Evolutionary conservation across 495 filamentous ascomycete genomes (phyloP).

Genomic region (Aspergillus olivimuriae): DNA sequence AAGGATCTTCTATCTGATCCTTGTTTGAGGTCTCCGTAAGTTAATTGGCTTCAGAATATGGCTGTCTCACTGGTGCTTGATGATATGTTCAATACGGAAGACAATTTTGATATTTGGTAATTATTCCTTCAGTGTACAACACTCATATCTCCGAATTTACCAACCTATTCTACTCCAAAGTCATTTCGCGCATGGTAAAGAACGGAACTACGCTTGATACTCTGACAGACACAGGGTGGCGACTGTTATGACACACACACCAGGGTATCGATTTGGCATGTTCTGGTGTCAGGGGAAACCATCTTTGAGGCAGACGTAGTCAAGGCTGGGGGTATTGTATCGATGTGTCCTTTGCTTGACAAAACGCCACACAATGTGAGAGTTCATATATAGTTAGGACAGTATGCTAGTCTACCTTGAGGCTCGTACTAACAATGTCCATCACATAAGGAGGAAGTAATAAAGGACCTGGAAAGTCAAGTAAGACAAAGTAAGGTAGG

Average conservation of each 20-base stretch:
- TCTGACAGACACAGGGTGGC: background rate
- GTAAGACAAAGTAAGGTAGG: background rate
- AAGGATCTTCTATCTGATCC: constrained; percentile 29
- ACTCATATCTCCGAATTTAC: background rate
- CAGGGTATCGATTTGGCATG: background rate
- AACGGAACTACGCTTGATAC: background rate
- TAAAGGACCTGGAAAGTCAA: background rate
- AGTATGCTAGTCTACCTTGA: background rate
- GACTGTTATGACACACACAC: background rate
- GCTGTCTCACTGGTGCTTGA: background rate
- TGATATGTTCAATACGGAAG: background rate
- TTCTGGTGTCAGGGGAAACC: background rate
- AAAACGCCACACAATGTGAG: background rate
- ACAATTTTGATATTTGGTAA: background rate
- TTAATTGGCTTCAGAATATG: background rate
- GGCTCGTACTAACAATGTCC: background rate
- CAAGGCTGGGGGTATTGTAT: background rate
- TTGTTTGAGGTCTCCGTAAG: constrained; percentile 23
- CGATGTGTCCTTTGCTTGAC: background rate
- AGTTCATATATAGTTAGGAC: background rate
- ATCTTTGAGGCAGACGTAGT: background rate
- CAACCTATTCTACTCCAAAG: background rate
- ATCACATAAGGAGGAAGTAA: background rate
- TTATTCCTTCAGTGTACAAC: background rate
- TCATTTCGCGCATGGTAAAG: background rate